Evolutionary conservation across 164 flowering plant species (phyloP).

Genomic region (Aristolochia contorta): DNA sequence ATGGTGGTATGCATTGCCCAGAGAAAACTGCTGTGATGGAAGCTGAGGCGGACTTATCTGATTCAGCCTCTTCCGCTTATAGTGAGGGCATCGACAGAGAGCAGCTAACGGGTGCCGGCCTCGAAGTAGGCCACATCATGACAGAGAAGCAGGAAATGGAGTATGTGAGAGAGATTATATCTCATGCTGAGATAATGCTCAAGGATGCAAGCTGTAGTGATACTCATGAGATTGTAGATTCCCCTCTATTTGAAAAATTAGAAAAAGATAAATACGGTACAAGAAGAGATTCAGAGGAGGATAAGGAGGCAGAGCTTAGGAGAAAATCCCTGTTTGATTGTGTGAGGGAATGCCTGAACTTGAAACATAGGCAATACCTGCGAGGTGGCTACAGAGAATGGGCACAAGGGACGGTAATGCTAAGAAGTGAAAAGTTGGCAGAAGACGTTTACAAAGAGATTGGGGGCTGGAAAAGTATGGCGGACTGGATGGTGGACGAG

Average conservation of each 20-base stretch:
- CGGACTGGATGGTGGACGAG: slow-evolving; percentile 77
- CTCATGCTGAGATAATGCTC: slow-evolving; percentile 43
- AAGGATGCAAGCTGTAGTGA: slow-evolving; percentile 47
- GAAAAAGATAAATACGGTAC: slow-evolving; percentile 34
- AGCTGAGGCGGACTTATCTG: slow-evolving; percentile 56
- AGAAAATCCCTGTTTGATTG: slow-evolving; percentile 61
- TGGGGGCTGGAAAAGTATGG: slow-evolving; percentile 49
- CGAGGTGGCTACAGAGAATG: slow-evolving; percentile 49
- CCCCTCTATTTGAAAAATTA: slow-evolving; percentile 51
- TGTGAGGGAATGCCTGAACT: slow-evolving; percentile 59
- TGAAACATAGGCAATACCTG: slow-evolving; percentile 39
- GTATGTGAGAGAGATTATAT: slow-evolving; percentile 48
- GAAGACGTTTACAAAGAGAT: slow-evolving; percentile 71
- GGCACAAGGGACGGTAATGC: slow-evolving; percentile 46
- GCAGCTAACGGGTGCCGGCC: slow-evolving; percentile 4
- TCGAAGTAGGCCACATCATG: slow-evolving; percentile 2
- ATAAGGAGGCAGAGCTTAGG: slow-evolving; percentile 9
- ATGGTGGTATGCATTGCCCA: slow-evolving; percentile 17
- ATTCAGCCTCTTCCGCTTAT: slow-evolving; percentile 71
- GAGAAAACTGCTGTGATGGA: slow-evolving; percentile 22
- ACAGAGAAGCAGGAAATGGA: slow-evolving; percentile 44
- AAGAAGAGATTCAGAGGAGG: slow-evolving; percentile 5
- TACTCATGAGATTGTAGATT: slow-evolving; percentile 39
- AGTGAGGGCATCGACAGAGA: slow-evolving; percentile 12
- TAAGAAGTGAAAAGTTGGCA: slow-evolving; percentile 50